These are phyloP conservation scores for Uronychia binucleata DNA, from an alignment of 73 alveolate genomes.

Conservation along the genomic window DNA sequence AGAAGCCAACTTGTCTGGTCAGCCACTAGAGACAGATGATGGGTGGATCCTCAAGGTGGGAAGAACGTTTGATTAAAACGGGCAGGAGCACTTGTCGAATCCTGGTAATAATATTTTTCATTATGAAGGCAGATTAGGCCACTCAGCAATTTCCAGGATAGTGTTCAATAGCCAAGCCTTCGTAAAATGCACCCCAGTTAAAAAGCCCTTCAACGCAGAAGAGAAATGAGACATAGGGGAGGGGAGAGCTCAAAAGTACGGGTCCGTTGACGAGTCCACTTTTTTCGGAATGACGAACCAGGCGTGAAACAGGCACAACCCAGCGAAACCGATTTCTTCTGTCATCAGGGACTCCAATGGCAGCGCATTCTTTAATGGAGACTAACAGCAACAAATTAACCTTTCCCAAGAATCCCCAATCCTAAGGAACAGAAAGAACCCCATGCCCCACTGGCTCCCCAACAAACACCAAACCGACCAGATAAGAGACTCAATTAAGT, in stretches of 20 bases:
- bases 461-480: too few relatives aligned
- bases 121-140: not conserved
- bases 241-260: not conserved
- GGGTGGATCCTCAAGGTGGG: not conserved
- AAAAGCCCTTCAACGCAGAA: not conserved
- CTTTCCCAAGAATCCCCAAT: not conserved
- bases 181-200: not conserved
- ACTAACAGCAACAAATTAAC: not conserved
- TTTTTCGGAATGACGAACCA: not conserved
- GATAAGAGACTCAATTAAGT: too few relatives aligned
- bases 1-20: not conserved
- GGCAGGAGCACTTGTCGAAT: not conserved
- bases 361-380: not conserved
- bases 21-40: not conserved
- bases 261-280: not conserved
- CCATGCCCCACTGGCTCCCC: not conserved
- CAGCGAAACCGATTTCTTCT: not conserved
- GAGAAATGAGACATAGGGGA: not conserved
- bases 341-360: not conserved
- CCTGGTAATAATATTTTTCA: not conserved
- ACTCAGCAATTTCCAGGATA: not conserved
- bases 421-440: not conserved
- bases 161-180: not conserved
- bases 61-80: not conserved
- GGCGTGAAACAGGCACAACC: not conserved